These are phyloP conservation scores for Albugo candida DNA, from an alignment of 352 stramenopile genomes.

Conservation along the genomic window DNA sequence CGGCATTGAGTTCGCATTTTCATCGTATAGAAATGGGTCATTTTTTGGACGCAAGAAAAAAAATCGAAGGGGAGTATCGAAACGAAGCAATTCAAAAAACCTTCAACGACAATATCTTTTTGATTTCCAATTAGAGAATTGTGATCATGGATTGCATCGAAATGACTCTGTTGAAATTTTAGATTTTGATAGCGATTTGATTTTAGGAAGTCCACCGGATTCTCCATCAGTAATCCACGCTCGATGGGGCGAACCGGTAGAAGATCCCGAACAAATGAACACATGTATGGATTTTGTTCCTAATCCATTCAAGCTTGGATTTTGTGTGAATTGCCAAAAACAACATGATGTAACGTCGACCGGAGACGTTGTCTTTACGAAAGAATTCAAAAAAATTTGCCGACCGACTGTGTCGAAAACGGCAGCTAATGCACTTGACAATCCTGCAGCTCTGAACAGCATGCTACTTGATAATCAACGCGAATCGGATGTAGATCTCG, in stretches of 20 bases:
- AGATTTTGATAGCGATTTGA: conserved; percentile 20
- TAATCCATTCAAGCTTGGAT: conserved; percentile 74
- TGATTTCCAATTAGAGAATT: too few relatives aligned
- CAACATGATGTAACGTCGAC: conserved; percentile 65
- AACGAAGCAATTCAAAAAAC: too few relatives aligned
- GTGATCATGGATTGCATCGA: too few relatives aligned
- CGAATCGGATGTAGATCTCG: conserved; percentile 69
- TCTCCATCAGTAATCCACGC: conserved; percentile 68
- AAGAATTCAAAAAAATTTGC: conserved; percentile 73
- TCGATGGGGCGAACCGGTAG: conserved; percentile 62
- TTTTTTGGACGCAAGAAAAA: too few relatives aligned
- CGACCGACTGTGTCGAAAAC: conserved; percentile 46
- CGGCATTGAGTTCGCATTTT: too few relatives aligned
- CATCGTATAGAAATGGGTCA: too few relatives aligned
- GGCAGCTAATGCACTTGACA: conserved; percentile 60
- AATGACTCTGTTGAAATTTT: too few relatives aligned
- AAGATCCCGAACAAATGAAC: conserved; percentile 65
- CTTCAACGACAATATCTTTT: too few relatives aligned
- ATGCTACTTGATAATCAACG: conserved; percentile 6
- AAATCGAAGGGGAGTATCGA: too few relatives aligned
- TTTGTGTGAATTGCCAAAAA: conserved; percentile 81
- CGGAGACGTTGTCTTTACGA: conserved; percentile 36
- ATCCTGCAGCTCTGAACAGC: conserved; percentile 31
- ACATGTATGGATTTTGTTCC: conserved; percentile 60
- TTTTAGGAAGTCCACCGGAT: conserved; percentile 51